Base-by-base conservation (phyloP, 2,329 filamentous ascomycete species). In the Ascochyta pisi region DNA sequence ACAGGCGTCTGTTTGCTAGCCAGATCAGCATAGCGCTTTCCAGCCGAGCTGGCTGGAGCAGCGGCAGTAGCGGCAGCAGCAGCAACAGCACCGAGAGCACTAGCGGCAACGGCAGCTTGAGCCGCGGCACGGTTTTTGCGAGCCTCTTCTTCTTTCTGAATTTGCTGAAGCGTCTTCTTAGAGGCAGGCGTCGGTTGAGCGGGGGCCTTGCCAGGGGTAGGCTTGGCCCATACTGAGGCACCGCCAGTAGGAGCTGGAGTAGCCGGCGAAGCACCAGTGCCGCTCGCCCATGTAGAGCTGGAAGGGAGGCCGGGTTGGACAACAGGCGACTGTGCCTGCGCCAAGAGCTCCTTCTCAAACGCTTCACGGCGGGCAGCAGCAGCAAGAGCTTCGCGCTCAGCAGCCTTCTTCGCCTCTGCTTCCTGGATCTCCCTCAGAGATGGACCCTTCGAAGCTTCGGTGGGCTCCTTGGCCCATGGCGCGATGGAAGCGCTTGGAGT, bases 401-500 rank as follows among this genome's bases (percentile, higher is more conserved):
- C 94, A 10, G 93, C 93, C 74, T 95, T 96, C 70, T 90, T 91
- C 33, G 94, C 94, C 75, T 99, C 95, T 4, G 91, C 89, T 75
- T 96, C 94, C 75, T 99, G 95, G 23, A 99, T 99, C 72, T 99
- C 93, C 78, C 92, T 96, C 60, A 99, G 81, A 57, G 93, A 97
- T 2, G 94, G 95, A 0, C 92, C 93, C 76, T 91, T 96, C 37
- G 91, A 86, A 5, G 82, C 78, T 44, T 90, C 89, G 37, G 81
- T 78, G 3, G 85, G 84, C 62, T 98, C 92, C 74, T 95, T 95
- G 5, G 95, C 95, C 95, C 95, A 99, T 0, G 95, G 95, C 0
- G 95, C 95, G 63, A 97, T 80, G 0, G 94, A 91, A 4, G 92
- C 83, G 46, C 83, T 82, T 6, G 84, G 83, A 1, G 84, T 84